Percentiles rank a stretch among this genome's conserved stretches.
phyloP scores from a whole-genome alignment of 371 early-diverging fungal species.

The Mucor circinelloides region DNA sequence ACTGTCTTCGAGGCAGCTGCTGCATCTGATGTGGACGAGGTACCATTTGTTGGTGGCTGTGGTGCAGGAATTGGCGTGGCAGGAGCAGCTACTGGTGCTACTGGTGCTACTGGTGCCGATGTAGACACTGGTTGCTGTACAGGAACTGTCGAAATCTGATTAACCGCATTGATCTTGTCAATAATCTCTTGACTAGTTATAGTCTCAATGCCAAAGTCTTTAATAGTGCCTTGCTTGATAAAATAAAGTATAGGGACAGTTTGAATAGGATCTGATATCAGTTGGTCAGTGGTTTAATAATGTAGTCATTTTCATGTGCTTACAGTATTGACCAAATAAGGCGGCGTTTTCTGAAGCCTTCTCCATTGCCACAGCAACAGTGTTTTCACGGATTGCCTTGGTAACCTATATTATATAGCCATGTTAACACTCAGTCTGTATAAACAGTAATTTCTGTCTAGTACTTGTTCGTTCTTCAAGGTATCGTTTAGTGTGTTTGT shows the following conservation, averaged over 20 bases:
- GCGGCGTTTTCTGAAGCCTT: constrained; percentile 22
- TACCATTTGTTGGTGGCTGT: not conserved
- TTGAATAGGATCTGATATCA: constrained; percentile 22
- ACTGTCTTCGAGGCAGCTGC: not conserved
- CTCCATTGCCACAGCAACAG: constrained; percentile 26
- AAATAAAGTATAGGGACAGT: constrained; percentile 31
- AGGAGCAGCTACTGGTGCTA: not conserved
- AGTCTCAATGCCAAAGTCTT: constrained; percentile 29
- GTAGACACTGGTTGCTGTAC: not conserved
- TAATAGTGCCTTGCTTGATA: constrained; percentile 34
- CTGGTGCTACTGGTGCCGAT: not conserved
- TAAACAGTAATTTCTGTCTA: not conserved
- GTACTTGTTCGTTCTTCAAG: constrained; percentile 17
- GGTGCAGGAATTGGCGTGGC: not conserved
- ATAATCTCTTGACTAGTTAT: constrained; percentile 17
- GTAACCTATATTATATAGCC: constrained; percentile 7
- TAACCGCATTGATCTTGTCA: constrained; percentile 14
- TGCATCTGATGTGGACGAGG: not conserved
- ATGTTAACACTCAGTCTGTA: not conserved
- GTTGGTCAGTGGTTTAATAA: not conserved
- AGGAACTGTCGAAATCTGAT: not conserved
- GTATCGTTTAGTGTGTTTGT: constrained; percentile 8
- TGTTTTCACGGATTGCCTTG: constrained; percentile 9
- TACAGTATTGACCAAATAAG: constrained; percentile 32
- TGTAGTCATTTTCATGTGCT: not conserved